Evolutionary conservation across 495 filamentous ascomycete genomes (phyloP).

Genomic region (Lophiotrema nucula): DNA sequence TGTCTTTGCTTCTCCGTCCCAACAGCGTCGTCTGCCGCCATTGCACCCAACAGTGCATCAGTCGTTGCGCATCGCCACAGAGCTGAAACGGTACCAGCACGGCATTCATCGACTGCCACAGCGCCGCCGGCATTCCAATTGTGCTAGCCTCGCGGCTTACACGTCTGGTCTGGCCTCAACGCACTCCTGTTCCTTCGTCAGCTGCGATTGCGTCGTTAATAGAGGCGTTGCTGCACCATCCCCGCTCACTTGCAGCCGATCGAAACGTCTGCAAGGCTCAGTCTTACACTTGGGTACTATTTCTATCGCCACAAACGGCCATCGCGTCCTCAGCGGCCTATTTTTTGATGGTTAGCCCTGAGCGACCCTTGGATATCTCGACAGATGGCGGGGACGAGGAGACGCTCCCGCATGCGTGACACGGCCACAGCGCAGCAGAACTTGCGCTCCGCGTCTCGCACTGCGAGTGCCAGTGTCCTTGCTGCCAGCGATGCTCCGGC

Average conservation of each 20-base stretch:
- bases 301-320: conserved; percentile 10
- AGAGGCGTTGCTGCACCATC: conserved; percentile 2
- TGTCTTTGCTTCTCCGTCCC: not conserved
- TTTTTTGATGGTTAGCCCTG: conserved; percentile 11
- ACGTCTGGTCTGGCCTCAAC: not conserved
- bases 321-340: conserved; percentile 9
- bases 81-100: conserved; percentile 1
- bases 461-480: not conserved
- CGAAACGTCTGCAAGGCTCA: conserved; percentile 20
- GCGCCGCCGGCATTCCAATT: too few species aligned
- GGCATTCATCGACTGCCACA: not conserved
- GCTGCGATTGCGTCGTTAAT: not conserved
- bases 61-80: not conserved
- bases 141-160: not conserved
- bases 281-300: conserved; percentile 20
- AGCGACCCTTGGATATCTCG: not conserved
- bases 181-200: conserved; percentile 24
- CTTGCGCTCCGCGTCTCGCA: not conserved
- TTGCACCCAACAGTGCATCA: too few species aligned
- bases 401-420: conserved; percentile 19
- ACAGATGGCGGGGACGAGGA: conserved; percentile 15
- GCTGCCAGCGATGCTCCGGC: not conserved
- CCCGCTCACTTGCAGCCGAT: conserved; percentile 27
- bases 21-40: not conserved
- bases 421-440: too few species aligned